Evolutionary conservation across 2,329 filamentous ascomycete species (phyloP).

Genomic region (Plenodomus lindquistii): DNA sequence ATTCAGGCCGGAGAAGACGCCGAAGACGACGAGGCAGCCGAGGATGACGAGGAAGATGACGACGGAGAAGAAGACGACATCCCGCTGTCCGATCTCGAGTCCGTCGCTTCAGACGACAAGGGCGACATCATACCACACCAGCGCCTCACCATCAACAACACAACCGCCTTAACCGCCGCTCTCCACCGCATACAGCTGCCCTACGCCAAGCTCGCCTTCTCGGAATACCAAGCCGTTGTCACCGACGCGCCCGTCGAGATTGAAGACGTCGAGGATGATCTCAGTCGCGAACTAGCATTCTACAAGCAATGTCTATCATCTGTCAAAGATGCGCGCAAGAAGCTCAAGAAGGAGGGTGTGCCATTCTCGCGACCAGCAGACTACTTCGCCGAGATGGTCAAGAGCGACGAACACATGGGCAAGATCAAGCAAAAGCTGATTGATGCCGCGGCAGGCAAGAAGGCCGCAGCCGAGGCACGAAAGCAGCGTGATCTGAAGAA

Average conservation of each 20-base stretch:
- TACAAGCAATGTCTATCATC: constrained; percentile 87
- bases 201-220: constrained; percentile 73
- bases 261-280: constrained; percentile 84
- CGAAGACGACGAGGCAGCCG: constrained; percentile 41
- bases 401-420: constrained; percentile 97
- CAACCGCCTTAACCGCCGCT: constrained; percentile 77
- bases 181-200: constrained; percentile 78
- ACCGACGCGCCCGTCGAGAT: constrained; percentile 72
- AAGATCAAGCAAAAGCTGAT: constrained; percentile 92
- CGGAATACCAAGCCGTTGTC: constrained; percentile 77
- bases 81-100: constrained; percentile 83
- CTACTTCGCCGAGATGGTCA: constrained; percentile 99
- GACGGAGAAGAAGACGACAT: constrained; percentile 89
- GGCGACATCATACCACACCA: constrained; percentile 89
- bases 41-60: constrained; percentile 43
- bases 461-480: constrained; percentile 86
- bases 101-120: constrained; percentile 75
- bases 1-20: constrained; percentile 30
- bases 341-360: constrained; percentile 79
- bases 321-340: constrained; percentile 70
- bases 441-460: constrained; percentile 89
- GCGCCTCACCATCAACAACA: constrained; percentile 97
- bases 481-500: constrained; percentile 96
- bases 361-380: constrained; percentile 88
- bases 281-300: constrained; percentile 89